Evolutionary conservation across 148 eudicot genomes (phyloP).

Genomic region (Camellia sinensis): DNA sequence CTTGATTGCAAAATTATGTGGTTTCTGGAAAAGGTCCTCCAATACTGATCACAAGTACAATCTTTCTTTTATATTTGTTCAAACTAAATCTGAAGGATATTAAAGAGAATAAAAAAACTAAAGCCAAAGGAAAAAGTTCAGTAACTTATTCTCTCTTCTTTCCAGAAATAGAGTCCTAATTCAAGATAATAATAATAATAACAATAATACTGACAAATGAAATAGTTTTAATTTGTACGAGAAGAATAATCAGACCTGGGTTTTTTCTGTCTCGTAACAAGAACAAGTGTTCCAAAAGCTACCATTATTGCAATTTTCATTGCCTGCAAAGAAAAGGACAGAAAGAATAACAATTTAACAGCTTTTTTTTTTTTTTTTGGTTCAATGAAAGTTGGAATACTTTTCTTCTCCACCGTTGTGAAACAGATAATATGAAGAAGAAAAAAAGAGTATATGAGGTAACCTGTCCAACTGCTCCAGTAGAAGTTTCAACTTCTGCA

Average conservation of each 20-base stretch:
- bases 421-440: background rate
- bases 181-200: too few relatives aligned
- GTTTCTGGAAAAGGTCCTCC: background rate
- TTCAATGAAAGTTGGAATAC: too few relatives aligned
- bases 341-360: background rate
- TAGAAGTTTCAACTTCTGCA: constrained; percentile 21
- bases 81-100: background rate
- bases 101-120: too few relatives aligned
- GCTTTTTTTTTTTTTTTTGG: background rate
- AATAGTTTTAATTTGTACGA: background rate
- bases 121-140: background rate
- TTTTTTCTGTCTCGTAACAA: constrained; percentile 66
- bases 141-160: background rate
- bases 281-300: constrained; percentile 77
- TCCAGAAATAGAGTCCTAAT: background rate
- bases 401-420: background rate
- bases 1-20: background rate
- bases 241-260: constrained; percentile 33
- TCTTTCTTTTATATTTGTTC: background rate
- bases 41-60: background rate
- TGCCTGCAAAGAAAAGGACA: constrained; percentile 36
- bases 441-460: background rate
- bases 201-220: background rate
- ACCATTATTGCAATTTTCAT: constrained; percentile 65
- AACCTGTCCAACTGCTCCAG: constrained; percentile 55